These are phyloP conservation scores for Phyllosticta citribraziliensis DNA, from an alignment of 2,329 filamentous ascomycete genomes.

Conservation along the genomic window DNA sequence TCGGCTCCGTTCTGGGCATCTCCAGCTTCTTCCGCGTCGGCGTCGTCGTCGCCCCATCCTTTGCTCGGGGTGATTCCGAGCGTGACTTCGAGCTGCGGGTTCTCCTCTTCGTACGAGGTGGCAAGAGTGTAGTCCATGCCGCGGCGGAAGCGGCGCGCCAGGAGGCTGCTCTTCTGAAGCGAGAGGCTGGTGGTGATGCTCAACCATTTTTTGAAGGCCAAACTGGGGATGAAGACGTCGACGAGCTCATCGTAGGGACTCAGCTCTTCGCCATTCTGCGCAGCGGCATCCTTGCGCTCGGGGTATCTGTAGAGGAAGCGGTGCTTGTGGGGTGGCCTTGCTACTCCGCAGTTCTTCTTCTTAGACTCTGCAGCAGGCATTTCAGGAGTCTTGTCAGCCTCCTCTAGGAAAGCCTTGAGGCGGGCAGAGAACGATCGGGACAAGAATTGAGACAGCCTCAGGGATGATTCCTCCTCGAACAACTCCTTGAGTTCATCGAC, in stretches of 20 bases:
- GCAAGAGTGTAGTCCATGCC: constrained; percentile 90
- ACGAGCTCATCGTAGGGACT: constrained; percentile 63
- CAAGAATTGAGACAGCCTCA: constrained; percentile 71
- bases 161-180: constrained; percentile 62
- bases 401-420: constrained; percentile 61
- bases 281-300: constrained; percentile 28
- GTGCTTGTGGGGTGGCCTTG: constrained; percentile 88
- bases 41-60: constrained; percentile 71
- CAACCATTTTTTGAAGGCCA: constrained; percentile 83
- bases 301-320: constrained; percentile 74
- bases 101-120: constrained; percentile 63
- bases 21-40: constrained; percentile 37
- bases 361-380: constrained; percentile 23
- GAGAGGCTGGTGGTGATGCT: constrained; percentile 68
- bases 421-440: constrained; percentile 64
- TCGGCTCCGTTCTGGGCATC: constrained; percentile 29
- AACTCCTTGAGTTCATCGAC: constrained; percentile 70
- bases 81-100: constrained; percentile 76
- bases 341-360: constrained; percentile 46
- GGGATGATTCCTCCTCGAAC: constrained; percentile 74
- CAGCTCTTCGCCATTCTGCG: constrained; percentile 32
- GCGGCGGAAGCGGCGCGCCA: constrained; percentile 79
- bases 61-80: constrained; percentile 74
- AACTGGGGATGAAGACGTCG: constrained; percentile 72
- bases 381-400: constrained; percentile 43